Percentiles rank a stretch among this genome's conserved stretches.
phyloP scores from a whole-genome alignment of 2,329 filamentous ascomycete genomes.

The Sporothrix brasiliensis region DNA sequence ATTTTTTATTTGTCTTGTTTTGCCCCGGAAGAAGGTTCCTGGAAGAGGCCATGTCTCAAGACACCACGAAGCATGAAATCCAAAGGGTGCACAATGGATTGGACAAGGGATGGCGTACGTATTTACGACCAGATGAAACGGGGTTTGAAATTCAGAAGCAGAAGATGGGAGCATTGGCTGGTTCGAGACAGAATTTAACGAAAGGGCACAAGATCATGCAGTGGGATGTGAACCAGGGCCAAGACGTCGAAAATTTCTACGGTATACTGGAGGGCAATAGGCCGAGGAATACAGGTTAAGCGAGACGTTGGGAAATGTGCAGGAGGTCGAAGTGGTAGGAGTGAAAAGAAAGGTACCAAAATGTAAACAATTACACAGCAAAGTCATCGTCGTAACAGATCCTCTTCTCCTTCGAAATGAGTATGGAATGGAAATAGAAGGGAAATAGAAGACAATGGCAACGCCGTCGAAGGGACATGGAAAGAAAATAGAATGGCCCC shows the following conservation, averaged over 20 bases:
- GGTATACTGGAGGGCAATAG: not conserved
- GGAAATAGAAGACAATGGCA: not conserved
- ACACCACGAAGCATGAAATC: not conserved
- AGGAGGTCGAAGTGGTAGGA: too few relatives aligned
- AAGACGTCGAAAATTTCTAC: not conserved
- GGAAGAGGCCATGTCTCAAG: slow-evolving; percentile 6
- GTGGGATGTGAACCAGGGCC: not conserved
- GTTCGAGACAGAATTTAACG: slow-evolving; percentile 1
- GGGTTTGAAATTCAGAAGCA: not conserved
- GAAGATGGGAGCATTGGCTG: not conserved
- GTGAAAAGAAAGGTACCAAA: not conserved
- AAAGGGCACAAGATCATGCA: not conserved
- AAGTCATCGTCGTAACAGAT: too few relatives aligned
- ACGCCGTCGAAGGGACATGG: not conserved
- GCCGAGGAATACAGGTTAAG: slow-evolving; percentile 7
- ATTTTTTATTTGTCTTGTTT: not conserved
- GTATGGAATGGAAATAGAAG: not conserved
- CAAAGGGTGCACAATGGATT: not conserved
- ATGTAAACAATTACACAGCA: not conserved
- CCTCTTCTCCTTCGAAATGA: not conserved
- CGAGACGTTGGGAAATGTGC: not conserved
- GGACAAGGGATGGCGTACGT: not conserved
- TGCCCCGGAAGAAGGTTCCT: slow-evolving; percentile 19
- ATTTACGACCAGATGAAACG: not conserved
- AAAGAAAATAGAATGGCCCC: not conserved